Evolutionary conservation across 345 rosid genomes (phyloP).

Genomic region (Raphanus raphanistrum): DNA sequence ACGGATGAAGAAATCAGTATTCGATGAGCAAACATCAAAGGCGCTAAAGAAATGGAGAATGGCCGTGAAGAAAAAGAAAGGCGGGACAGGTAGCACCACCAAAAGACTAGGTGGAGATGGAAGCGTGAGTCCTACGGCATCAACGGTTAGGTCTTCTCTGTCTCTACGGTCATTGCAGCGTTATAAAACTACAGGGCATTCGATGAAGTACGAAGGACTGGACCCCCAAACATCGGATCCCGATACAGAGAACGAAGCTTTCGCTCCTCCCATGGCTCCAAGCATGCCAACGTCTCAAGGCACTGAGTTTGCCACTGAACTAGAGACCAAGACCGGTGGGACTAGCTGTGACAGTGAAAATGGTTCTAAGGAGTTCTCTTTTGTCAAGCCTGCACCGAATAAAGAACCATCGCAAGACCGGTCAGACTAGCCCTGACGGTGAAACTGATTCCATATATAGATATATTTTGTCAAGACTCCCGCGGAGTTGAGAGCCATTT

Average conservation of each 20-base stretch:
- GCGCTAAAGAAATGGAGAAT: constrained; percentile 92
- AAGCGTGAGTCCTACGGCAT: constrained; percentile 40
- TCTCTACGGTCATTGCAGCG: constrained; percentile 55
- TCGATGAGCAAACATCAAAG: constrained; percentile 89
- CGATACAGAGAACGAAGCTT: constrained; percentile 54
- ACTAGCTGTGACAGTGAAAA: constrained; percentile 31
- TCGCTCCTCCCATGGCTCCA: constrained; percentile 53
- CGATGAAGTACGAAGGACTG: constrained; percentile 50
- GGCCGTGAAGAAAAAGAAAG: constrained; percentile 64
- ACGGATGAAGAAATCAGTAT: constrained; percentile 78
- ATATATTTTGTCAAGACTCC: constrained; percentile 56
- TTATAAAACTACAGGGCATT: constrained; percentile 79
- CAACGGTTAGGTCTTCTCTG: constrained; percentile 40
- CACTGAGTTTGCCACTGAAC: constrained; percentile 36
- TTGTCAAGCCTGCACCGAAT: constrained; percentile 49
- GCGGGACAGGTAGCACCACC: constrained; percentile 44
- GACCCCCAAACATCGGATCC: constrained; percentile 57
- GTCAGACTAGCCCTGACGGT: constrained; percentile 31
- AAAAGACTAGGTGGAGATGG: constrained; percentile 51
- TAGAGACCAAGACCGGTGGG: constrained; percentile 38
- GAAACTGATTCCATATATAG: constrained; percentile 43
- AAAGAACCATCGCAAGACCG: constrained; percentile 43
- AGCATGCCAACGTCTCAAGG: constrained; percentile 19
- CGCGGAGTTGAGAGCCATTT: constrained; percentile 22
- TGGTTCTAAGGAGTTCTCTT: constrained; percentile 64